phyloP scores from a whole-genome alignment of 768 basidiomycete species.

The Mrakia blollopis region DNA sequence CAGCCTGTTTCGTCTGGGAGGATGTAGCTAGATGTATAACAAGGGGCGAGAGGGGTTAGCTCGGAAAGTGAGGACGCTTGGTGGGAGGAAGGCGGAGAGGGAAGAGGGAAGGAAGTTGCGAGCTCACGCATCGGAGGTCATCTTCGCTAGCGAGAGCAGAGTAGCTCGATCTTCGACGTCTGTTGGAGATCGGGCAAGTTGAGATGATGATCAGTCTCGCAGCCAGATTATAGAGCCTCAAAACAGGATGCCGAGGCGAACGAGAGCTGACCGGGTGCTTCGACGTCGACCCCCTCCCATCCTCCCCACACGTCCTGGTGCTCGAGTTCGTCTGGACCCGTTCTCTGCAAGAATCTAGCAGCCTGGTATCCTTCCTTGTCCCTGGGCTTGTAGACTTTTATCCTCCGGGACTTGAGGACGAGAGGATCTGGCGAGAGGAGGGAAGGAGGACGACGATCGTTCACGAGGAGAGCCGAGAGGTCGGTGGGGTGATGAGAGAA shows the following conservation, averaged over 20 bases:
- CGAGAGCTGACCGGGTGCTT: constrained; percentile 56
- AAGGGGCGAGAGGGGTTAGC: neutral
- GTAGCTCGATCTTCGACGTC: constrained; percentile 61
- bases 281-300: constrained; percentile 65
- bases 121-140: constrained; percentile 72
- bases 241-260: neutral
- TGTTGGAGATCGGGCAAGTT: neutral
- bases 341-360: neutral
- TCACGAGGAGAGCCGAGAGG: constrained; percentile 22
- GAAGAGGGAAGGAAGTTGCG: neutral
- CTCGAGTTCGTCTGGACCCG: neutral
- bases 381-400: constrained; percentile 22
- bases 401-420: neutral
- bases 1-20: constrained; percentile 29
- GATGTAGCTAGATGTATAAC: constrained; percentile 13
- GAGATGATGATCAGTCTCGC: neutral
- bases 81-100: neutral
- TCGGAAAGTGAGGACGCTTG: neutral
- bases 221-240: neutral
- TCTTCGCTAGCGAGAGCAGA: constrained; percentile 73
- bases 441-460: neutral
- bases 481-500: constrained; percentile 28
- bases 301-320: constrained; percentile 34
- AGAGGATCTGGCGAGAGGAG: constrained; percentile 3
- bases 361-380: constrained; percentile 4